phyloP scores from a whole-genome alignment of 371 early-diverging fungal genomes.

The Batkoa obscura region DNA sequence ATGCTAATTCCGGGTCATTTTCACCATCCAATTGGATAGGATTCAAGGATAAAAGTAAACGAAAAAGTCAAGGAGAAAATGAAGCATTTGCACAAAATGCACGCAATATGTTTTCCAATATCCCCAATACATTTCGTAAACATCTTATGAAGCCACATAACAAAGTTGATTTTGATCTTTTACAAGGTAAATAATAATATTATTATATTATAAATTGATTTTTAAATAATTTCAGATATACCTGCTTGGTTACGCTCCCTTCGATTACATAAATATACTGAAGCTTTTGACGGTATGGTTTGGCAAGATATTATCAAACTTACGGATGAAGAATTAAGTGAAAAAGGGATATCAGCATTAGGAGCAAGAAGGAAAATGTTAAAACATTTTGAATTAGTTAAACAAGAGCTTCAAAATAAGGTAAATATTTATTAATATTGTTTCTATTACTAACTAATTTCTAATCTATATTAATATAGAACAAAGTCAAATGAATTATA shows the following conservation, averaged over 20 bases:
- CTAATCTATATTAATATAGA: too few relatives aligned
- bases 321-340: conserved; percentile 59
- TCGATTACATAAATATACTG: conserved; percentile 86
- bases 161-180: not conserved
- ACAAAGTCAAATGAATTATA: not conserved
- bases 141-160: conserved; percentile 2
- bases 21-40: not conserved
- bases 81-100: not conserved
- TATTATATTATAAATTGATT: not conserved
- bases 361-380: conserved; percentile 89
- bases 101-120: not conserved
- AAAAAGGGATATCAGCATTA: conserved; percentile 75
- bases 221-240: conserved; percentile 34
- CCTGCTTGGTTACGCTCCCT: conserved; percentile 81
- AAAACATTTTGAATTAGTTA: conserved; percentile 84
- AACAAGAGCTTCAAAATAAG: conserved; percentile 16
- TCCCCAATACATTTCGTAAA: not conserved
- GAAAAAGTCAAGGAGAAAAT: not conserved
- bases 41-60: not conserved
- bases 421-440: not conserved
- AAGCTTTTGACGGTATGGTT: conserved; percentile 62
- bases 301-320: conserved; percentile 76
- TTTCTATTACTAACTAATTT: not conserved
- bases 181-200: conserved; percentile 5
- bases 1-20: not conserved